Conservation (phyloP, 192 early-diverging fungal genomes). For the Jimgerdemannia lactiflua region DNA sequence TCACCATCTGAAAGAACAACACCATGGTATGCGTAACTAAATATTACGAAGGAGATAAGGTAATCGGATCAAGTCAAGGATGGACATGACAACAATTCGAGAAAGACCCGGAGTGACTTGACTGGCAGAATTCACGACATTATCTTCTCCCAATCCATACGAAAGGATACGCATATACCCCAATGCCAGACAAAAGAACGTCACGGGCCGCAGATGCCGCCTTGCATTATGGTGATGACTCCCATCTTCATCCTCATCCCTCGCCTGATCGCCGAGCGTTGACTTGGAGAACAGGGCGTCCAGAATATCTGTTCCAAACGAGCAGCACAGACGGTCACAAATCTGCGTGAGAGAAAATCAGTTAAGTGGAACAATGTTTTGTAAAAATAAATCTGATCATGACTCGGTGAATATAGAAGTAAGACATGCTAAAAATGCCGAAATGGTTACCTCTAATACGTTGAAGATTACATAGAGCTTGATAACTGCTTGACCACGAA, state of each 20-base stretch:
- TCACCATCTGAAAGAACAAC: constrained; percentile 94
- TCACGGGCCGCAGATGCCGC: constrained; percentile 44
- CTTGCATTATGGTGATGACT: constrained; percentile 17
- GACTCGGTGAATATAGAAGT: neutral
- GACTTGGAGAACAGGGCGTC: constrained; percentile 91
- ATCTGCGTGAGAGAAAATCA: constrained; percentile 44
- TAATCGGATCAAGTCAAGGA: neutral
- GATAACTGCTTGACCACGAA: constrained; percentile 93
- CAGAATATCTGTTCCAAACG: constrained; percentile 93
- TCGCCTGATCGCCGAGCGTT: constrained; percentile 41
- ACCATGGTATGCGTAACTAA: constrained; percentile 83
- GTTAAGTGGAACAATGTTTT: no score
- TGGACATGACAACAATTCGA: neutral
- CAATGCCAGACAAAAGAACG: constrained; percentile 71
- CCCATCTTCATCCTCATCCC: constrained; percentile 3
- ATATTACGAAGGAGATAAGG: neutral
- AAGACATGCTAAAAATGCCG: no score
- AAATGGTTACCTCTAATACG: constrained; percentile 70
- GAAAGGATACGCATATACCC: constrained; percentile 70
- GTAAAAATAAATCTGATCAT: neutral
- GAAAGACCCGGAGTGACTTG: neutral
- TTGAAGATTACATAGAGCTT: constrained; percentile 99
- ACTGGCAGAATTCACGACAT: neutral
- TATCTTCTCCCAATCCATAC: neutral
- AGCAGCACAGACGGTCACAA: constrained; percentile 89